A percentile compares a stretch with the other conserved stretches of the same genome.
phyloP scores from a whole-genome alignment of 139 green algal species.

The Chlamydomonas sp. region DNA sequence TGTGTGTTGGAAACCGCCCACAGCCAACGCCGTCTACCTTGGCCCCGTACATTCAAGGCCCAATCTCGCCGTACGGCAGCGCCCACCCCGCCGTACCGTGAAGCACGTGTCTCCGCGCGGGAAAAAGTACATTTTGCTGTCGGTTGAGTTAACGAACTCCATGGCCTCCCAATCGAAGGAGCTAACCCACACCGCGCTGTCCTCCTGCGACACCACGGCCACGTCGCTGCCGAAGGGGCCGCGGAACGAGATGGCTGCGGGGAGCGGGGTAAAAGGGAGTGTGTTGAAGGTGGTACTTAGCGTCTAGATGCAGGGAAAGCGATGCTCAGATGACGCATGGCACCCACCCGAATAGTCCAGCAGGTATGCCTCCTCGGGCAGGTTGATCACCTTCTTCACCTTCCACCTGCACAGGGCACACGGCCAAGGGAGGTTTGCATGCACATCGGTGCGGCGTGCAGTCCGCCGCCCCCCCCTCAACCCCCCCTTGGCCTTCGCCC shows the following conservation, averaged over 20 bases:
- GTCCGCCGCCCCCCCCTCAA: no score
- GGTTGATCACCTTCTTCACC: slow-evolving; percentile 36
- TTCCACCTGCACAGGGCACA: slow-evolving; percentile 17
- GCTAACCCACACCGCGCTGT: slow-evolving; percentile 54
- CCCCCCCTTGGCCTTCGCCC: no score
- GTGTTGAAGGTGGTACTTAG: background rate
- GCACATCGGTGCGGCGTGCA: no score
- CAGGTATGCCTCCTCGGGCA: slow-evolving; percentile 47
- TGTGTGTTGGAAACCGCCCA: no score
- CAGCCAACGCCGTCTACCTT: no score
- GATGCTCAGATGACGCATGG: background rate
- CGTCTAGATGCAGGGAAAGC: background rate
- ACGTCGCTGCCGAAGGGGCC: slow-evolving; percentile 29
- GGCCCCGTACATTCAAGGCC: no score
- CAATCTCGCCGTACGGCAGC: no score
- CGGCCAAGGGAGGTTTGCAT: no score
- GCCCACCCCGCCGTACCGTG: no score
- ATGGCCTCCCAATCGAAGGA: slow-evolving; percentile 53
- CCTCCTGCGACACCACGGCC: slow-evolving; percentile 52
- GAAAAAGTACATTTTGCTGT: background rate
- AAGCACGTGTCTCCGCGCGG: background rate
- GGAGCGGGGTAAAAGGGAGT: background rate
- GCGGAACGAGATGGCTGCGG: slow-evolving; percentile 44
- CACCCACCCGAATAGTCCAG: slow-evolving; percentile 35
- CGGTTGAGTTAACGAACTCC: background rate